These are phyloP conservation scores for Dactylonectria estremocensis DNA, from an alignment of 2,329 filamentous ascomycete genomes.

Conservation along the genomic window DNA sequence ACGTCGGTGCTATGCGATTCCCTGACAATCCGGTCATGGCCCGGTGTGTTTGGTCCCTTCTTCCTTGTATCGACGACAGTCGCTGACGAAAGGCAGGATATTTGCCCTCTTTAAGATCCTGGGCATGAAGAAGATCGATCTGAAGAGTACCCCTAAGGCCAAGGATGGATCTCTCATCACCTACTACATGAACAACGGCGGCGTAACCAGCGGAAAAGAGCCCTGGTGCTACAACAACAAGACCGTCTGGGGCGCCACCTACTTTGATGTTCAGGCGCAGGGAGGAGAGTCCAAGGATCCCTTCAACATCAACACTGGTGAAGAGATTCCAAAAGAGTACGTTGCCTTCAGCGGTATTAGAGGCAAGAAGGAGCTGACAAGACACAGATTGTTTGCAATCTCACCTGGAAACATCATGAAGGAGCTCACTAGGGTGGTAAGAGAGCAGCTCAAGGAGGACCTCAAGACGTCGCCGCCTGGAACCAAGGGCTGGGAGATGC, in stretches of 20 bases:
- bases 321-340: constrained; percentile 1
- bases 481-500: constrained; percentile 15
- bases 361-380: neutral
- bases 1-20: constrained; percentile 35
- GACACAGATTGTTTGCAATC: neutral
- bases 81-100: neutral
- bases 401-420: neutral
- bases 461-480: neutral
- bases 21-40: constrained; percentile 32
- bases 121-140: constrained; percentile 15
- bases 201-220: neutral
- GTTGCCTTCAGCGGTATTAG: neutral
- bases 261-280: constrained; percentile 1
- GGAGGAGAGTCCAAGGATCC: constrained; percentile 5
- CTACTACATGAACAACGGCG: constrained; percentile 26
- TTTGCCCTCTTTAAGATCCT: constrained; percentile 17
- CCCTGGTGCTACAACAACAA: constrained; percentile 32
- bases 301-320: constrained; percentile 5
- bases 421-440: neutral
- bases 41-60: neutral
- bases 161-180: constrained; percentile 23
- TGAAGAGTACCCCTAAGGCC: neutral
- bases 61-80: neutral
- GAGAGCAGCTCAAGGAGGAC: neutral
- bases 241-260: constrained; percentile 11